These are phyloP conservation scores for Ganoderma lingzhi DNA, from an alignment of 1,284 basidiomycete species.

Conservation along the genomic window DNA sequence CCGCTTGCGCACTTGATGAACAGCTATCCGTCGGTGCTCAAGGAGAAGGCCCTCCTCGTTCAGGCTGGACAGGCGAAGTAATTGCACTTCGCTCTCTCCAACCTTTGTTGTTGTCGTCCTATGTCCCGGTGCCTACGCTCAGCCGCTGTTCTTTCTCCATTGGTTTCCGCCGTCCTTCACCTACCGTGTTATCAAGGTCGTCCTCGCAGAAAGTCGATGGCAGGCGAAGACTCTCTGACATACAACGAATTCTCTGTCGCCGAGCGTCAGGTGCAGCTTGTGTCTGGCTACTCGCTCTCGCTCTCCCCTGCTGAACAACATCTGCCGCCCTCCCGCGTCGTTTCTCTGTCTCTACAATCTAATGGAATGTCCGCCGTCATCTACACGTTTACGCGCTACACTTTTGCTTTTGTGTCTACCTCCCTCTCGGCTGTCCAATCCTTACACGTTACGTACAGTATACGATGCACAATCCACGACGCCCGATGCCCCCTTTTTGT, in stretches of 20 bases:
- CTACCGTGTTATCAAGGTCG: background rate
- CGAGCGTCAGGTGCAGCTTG: background rate
- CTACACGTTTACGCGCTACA: background rate
- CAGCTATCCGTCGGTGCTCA: constrained; percentile 82
- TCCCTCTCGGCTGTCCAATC: background rate
- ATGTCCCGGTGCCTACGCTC: constrained; percentile 16
- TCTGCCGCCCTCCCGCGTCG: background rate
- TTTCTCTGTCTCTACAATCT: constrained; percentile 16
- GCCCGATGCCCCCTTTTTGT: background rate
- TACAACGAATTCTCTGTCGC: background rate
- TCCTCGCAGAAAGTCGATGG: background rate
- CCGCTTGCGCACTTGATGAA: constrained; percentile 88
- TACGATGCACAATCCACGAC: constrained; percentile 5
- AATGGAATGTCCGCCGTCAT: constrained; percentile 21
- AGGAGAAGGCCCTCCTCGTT: constrained; percentile 69
- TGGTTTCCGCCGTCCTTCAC: background rate
- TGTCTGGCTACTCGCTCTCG: background rate
- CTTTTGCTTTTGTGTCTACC: constrained; percentile 7
- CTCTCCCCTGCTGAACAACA: background rate
- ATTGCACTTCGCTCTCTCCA: constrained; percentile 2
- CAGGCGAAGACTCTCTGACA: background rate
- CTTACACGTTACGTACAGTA: constrained; percentile 1
- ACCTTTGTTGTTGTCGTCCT: background rate
- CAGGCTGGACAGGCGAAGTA: constrained; percentile 46
- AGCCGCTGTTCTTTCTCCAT: constrained; percentile 3